Conservation (phyloP, 2,329 filamentous ascomycete genomes). For the Sclerotinia subarctica region DNA sequence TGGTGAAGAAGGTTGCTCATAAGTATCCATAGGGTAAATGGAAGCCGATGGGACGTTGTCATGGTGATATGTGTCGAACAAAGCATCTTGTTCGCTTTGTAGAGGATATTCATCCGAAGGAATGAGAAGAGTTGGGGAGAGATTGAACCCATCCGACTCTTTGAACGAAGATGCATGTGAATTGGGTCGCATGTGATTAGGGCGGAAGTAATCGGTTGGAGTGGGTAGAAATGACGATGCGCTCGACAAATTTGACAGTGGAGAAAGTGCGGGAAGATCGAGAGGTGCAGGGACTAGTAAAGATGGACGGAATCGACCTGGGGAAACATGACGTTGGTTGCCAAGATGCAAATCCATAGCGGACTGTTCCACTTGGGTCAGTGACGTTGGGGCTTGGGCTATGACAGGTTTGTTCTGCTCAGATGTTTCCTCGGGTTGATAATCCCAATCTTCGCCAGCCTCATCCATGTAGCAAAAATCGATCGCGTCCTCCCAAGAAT, state of each 20-base stretch:
- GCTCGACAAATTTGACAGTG: conserved; percentile 33
- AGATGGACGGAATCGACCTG: conserved; percentile 36
- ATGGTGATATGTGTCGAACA: conserved; percentile 34
- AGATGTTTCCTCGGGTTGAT: conserved; percentile 60
- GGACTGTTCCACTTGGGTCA: conserved; percentile 21
- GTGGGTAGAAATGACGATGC: conserved; percentile 25
- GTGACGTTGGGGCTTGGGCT: conserved; percentile 34
- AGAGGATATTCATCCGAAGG: conserved; percentile 54
- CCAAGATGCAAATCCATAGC: conserved; percentile 28
- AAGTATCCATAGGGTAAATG: conserved; percentile 32
- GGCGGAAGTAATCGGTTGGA: conserved; percentile 30
- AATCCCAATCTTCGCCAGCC: conserved; percentile 63
- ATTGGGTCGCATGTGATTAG: conserved; percentile 29
- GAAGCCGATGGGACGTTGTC: conserved; percentile 27
- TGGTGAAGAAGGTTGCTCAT: conserved; percentile 31
- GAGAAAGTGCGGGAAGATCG: conserved; percentile 37
- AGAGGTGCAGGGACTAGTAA: conserved; percentile 33
- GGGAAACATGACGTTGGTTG: conserved; percentile 28
- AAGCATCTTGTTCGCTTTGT: conserved; percentile 45
- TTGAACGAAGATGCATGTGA: conserved; percentile 53
- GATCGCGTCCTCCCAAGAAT: conserved; percentile 65
- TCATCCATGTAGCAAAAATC: conserved; percentile 70
- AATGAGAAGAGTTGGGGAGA: conserved; percentile 62
- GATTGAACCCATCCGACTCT: conserved; percentile 56
- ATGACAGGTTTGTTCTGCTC: conserved; percentile 42